Base-by-base conservation (phyloP, 208 protist genomes). In the Vickermania spadyakhi region DNA sequence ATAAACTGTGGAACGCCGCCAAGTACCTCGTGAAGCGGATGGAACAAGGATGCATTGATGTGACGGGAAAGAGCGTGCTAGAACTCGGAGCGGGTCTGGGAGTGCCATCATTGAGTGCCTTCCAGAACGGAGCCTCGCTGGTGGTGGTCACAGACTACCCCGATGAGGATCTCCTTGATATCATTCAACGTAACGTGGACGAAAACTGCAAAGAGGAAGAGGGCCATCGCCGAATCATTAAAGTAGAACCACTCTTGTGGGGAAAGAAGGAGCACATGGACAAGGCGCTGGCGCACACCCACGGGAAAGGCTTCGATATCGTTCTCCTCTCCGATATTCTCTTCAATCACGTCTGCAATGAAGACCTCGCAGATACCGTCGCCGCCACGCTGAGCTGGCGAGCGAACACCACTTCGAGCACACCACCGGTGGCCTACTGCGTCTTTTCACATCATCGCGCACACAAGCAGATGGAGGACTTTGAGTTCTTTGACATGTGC, bases 271-370 rank as follows among this genome's bases (percentile, higher is more conserved):
- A 77, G 52, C 81, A 95, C 60, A 91, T 93, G 21, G 57, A 70
- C 0, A 67, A 76, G 23, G 83, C 79, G 5, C 52, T 91, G 56
- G 49, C 53, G 60, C 68, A 87, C 71, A 93, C 81, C 0, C 45
- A 66, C 18, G 81, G 75, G 21, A 31, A 7, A 13, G 81, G 86
- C 56, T 95, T 83, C 64, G 89, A 95, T 60, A 59, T 91, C 28
- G 62, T 95, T 23, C 70, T 95, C 28, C 70, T 95, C 23, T 95
- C 89, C n/a, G 89, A 95, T 60, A 93, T 95, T 68, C 62, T 95
- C 14, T 95, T 95, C 73, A 95, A 95, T 55, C 89, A 95, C 64
- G 69, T 95, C 27, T 95, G 89, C 68, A 91, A 95, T 70, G 81
- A 86, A 52, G 81, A 89, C 68, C 72, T 95, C 41, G 76, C 71